A percentile compares a stretch with the other conserved stretches of the same genome.
Conservation (phyloP, 805 yeast genomes). For the Kluyveromyces dobzhanskii region DNA sequence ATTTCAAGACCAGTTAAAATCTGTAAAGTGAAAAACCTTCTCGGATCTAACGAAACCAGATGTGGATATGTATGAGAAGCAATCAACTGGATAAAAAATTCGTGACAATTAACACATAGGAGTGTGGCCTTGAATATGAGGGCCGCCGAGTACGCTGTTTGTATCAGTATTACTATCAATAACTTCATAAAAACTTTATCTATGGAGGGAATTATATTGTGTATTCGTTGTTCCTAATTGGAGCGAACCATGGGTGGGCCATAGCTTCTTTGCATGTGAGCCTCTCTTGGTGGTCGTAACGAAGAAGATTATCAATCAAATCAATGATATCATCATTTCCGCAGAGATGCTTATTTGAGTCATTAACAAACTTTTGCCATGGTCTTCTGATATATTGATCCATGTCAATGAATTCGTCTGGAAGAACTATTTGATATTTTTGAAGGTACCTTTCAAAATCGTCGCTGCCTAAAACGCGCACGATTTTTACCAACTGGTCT, state of each 20-base stretch:
- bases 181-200: background rate
- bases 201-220: background rate
- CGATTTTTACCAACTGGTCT: conserved; percentile 86
- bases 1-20: no score
- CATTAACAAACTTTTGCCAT: conserved; percentile 74
- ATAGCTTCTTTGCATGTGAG: conserved; percentile 85
- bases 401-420: conserved; percentile 72
- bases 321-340: conserved; percentile 68
- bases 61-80: no score
- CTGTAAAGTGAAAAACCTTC: no score
- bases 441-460: conserved; percentile 59
- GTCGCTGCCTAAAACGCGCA: conserved; percentile 79
- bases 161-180: background rate
- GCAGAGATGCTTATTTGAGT: conserved; percentile 53
- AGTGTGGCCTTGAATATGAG: no score
- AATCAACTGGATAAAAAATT: no score
- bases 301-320: conserved; percentile 67
- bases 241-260: conserved; percentile 46
- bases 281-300: conserved; percentile 84
- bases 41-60: no score
- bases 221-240: conserved; percentile 9
- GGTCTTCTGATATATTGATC: conserved; percentile 70
- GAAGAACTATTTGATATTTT: conserved; percentile 64
- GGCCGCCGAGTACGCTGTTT: no score
- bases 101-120: no score